A percentile compares a stretch with the other conserved stretches of the same genome.
Conservation (phyloP, 2,329 filamentous ascomycete species). For the Aureobasidium sp. region DNA sequence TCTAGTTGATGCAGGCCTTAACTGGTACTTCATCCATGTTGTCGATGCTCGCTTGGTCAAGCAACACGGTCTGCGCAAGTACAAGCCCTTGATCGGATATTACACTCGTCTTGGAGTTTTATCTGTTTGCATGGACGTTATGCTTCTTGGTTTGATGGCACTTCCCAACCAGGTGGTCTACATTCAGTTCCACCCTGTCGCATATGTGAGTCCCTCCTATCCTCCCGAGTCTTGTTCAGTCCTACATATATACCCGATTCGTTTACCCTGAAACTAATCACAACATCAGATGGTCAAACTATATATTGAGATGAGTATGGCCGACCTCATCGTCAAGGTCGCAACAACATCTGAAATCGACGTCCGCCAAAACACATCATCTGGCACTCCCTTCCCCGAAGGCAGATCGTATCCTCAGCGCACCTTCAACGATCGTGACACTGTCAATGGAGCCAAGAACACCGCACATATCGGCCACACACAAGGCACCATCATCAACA, state of each 20-base stretch:
- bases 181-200: constrained; percentile 42
- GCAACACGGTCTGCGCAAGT: constrained; percentile 44
- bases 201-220: background rate
- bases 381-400: background rate
- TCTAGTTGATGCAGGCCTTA: constrained; percentile 31
- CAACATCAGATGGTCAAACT: constrained; percentile 40
- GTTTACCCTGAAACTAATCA: background rate
- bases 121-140: constrained; percentile 44
- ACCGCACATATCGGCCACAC: constrained; percentile 1
- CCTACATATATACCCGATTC: background rate
- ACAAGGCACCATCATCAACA: background rate
- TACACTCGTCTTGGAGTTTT: constrained; percentile 45
- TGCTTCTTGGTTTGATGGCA: constrained; percentile 15
- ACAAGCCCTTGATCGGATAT: constrained; percentile 44
- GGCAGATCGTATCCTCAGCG: background rate
- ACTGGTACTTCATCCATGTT: constrained; percentile 35
- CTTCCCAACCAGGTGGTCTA: constrained; percentile 27
- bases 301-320: constrained; percentile 48
- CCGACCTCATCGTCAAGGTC: constrained; percentile 42
- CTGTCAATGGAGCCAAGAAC: background rate
- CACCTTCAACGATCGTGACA: constrained; percentile 10
- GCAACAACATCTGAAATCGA: constrained; percentile 19
- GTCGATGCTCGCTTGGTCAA: constrained; percentile 42
- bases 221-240: too few relatives aligned
- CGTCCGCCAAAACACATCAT: background rate